Percentiles rank a stretch among this genome's conserved stretches.
These are phyloP conservation scores for Neckera pumila DNA, from an alignment of 225 moss, liverwort and hornwort genomes.

Conservation along the genomic window DNA sequence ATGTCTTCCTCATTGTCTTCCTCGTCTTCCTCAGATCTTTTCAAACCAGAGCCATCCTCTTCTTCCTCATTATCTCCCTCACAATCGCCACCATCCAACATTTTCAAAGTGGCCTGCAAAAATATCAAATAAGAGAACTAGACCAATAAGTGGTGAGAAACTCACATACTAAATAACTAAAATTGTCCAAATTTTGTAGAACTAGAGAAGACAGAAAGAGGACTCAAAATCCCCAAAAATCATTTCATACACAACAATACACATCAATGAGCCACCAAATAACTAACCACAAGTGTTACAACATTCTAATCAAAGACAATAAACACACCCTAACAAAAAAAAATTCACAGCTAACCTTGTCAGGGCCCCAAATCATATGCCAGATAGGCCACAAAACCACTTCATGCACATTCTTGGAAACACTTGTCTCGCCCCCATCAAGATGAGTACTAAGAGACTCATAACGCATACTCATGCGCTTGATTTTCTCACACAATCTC, in stretches of 20 bases:
- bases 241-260: neutral
- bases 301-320: neutral
- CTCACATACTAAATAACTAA: neutral
- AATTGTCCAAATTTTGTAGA: neutral
- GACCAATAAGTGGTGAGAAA: neutral
- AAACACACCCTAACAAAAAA: neutral
- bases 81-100: neutral
- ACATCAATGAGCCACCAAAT: neutral
- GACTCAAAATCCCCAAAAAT: neutral
- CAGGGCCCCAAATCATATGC: constrained; percentile 39
- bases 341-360: constrained; percentile 2
- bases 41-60: neutral
- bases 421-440: constrained; percentile 2
- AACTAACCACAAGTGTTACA: neutral
- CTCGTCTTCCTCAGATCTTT: neutral
- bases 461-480: constrained; percentile 32
- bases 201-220: neutral
- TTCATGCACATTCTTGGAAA: constrained; percentile 27
- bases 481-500: constrained; percentile 39
- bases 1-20: constrained; percentile 11
- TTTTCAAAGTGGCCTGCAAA: constrained; percentile 5
- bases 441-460: constrained; percentile 3
- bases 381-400: constrained; percentile 20
- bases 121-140: neutral
- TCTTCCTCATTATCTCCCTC: neutral